These are phyloP conservation scores for Gyrodon lividus DNA, from an alignment of 768 basidiomycete genomes.

Conservation along the genomic window DNA sequence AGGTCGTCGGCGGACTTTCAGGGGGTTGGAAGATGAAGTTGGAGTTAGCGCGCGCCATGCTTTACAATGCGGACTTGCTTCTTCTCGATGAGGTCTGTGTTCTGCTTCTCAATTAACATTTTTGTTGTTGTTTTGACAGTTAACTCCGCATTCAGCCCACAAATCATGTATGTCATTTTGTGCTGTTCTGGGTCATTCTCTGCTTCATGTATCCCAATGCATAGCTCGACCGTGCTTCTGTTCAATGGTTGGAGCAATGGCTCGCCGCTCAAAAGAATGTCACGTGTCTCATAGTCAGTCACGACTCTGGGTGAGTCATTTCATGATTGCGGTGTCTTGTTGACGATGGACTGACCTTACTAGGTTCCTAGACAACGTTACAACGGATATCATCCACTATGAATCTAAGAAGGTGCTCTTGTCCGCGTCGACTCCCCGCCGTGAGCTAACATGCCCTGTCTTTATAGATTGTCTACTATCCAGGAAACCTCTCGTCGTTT, in stretches of 20 bases:
- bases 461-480: constrained; percentile 83
- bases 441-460: constrained; percentile 12
- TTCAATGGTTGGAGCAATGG: constrained; percentile 90
- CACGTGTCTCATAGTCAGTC: constrained; percentile 92
- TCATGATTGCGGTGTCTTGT: constrained; percentile 1
- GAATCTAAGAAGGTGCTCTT: constrained; percentile 78
- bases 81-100: constrained; percentile 75
- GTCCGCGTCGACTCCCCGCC: constrained; percentile 16
- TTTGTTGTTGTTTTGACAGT: constrained; percentile 16
- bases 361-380: constrained; percentile 92
- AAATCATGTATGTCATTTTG: constrained; percentile 67
- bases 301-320: constrained; percentile 84
- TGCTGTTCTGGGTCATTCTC: constrained; percentile 17
- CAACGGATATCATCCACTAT: constrained; percentile 97
- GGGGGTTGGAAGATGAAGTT: constrained; percentile 99
- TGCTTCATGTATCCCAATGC: constrained; percentile 19
- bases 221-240: constrained; percentile 79
- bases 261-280: constrained; percentile 77
- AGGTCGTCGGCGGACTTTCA: constrained; percentile 85
- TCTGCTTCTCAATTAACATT: constrained; percentile 18
- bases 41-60: constrained; percentile 93
- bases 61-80: constrained; percentile 88
- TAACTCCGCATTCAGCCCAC: constrained; percentile 61
- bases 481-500: constrained; percentile 87
- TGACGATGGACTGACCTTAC: constrained; percentile 8